A percentile compares a stretch with the other conserved stretches of the same genome.
Evolutionary conservation across 1,284 basidiomycete genomes (phyloP).

Genomic region (Tilletia horrida): DNA sequence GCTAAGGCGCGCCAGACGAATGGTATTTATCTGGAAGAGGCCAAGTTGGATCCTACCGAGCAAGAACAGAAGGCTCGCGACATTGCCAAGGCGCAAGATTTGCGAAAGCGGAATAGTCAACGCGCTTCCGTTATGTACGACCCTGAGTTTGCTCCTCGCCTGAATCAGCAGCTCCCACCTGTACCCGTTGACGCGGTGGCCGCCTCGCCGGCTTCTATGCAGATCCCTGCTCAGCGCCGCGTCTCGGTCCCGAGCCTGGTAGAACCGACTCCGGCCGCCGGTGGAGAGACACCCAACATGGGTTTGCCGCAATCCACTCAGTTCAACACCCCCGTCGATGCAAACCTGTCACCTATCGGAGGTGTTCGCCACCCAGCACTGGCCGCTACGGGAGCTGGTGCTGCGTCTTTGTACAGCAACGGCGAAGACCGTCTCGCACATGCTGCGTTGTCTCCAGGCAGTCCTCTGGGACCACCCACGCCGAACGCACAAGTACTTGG

Average conservation of each 20-base stretch:
- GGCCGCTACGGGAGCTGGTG: neutral
- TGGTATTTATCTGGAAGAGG: constrained; percentile 25
- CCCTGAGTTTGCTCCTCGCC: constrained; percentile 6
- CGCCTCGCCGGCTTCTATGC: neutral
- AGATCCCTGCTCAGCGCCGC: neutral
- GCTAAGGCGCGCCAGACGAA: constrained; percentile 25
- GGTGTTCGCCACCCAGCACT: neutral
- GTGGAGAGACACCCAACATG: neutral
- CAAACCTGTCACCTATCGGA: neutral
- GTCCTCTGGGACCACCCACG: constrained; percentile 6
- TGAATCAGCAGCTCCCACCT: constrained; percentile 8
- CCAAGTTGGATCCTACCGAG: constrained; percentile 26
- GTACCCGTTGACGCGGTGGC: neutral
- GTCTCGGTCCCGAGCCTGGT: neutral
- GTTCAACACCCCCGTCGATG: neutral
- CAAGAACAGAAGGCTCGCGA: constrained; percentile 38
- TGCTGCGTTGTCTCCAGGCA: neutral
- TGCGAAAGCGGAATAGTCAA: neutral
- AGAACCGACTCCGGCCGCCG: neutral
- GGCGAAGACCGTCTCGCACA: constrained; percentile 11
- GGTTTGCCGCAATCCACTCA: neutral
- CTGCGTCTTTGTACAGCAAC: neutral
- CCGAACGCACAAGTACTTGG: neutral
- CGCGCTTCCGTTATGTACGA: neutral
- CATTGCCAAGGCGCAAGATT: constrained; percentile 28